Evolutionary conservation across 2,329 filamentous ascomycete species (phyloP).

Genomic region (Claviceps humidiphila): DNA sequence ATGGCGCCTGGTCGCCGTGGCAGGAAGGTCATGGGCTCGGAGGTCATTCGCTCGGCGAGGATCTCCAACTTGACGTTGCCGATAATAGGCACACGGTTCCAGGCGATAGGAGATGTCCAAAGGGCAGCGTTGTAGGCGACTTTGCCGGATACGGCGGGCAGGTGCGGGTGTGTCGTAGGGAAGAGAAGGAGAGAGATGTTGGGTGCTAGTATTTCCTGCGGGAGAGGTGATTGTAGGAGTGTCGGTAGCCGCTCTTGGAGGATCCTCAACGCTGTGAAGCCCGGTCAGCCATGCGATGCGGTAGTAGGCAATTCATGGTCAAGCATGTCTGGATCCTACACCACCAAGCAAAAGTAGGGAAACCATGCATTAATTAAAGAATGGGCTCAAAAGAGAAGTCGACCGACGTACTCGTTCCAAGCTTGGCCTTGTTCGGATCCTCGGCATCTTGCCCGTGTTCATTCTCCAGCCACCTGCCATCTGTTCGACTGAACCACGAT

Average conservation of each 20-base stretch:
- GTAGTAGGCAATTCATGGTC: too few species aligned
- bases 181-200: constrained; percentile 60
- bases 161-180: constrained; percentile 68
- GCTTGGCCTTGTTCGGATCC: constrained; percentile 47
- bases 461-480: constrained; percentile 15
- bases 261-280: constrained; percentile 41
- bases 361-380: too few species aligned
- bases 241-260: constrained; percentile 55
- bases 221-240: constrained; percentile 51
- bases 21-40: constrained; percentile 36
- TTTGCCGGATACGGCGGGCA: constrained; percentile 82
- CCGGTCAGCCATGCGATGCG: background rate
- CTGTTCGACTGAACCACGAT: constrained; percentile 21
- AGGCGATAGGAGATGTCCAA: constrained; percentile 92
- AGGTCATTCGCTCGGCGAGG: constrained; percentile 75
- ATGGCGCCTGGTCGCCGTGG: constrained; percentile 38
- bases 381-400: background rate
- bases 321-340: too few species aligned
- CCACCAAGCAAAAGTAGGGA: too few species aligned
- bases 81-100: constrained; percentile 82
- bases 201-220: constrained; percentile 64
- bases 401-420: constrained; percentile 42
- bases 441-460: constrained; percentile 22
- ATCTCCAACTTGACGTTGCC: constrained; percentile 85
- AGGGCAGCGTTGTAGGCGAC: constrained; percentile 86